Evolutionary conservation across 1,139 yeast species (phyloP), one percentile per base, ranked within the genome.

Genomic region (Scheffersomyces lignicola): DNA sequence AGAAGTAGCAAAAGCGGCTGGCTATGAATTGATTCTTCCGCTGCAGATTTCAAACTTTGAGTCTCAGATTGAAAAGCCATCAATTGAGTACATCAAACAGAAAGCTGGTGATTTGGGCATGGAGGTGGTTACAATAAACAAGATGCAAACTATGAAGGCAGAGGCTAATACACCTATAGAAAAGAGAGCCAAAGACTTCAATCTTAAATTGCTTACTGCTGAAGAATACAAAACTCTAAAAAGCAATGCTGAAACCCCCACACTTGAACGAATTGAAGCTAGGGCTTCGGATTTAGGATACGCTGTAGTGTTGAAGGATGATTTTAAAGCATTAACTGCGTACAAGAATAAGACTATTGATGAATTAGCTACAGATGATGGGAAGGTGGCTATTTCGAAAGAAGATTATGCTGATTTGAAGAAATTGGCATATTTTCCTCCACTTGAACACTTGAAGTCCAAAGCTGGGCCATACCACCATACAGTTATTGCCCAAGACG

Each of bases 371-470:
- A 24, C 30, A 21, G 34, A 37, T 26, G 11, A 18, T 5, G 38
- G 41, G 32, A 33, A 36, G 29, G 17, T 21, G 3, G 38, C 47
- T 2, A 22, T 55, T 10, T 38, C 40, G 14, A 31, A 32, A 3
- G 25, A 41, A 9, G 48, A 46, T 9, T 40, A 40, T 16, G 40
- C 41, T 24, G 31, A 18, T 3, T 36, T 52, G 33, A 35, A 43
- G 13, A 35, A 34, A 8, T 32, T 35, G 18, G 56, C 52, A 2
- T 33, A 40, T 18, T 38, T 38, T 6, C 67, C 66, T 6, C 24
- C 48, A 4, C 29, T 60, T 24, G 52, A 49, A 0, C 56, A 56
- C 33, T 25, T 66, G 4, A 37, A 39, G 12, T 38, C 41, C 3
- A 43, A 48, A 32, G 62, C 62, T 1, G 29, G 29, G 4, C 14